These are phyloP conservation scores for Rhizopus arrhizus DNA, from an alignment of 371 early-diverging fungal species.

Conservation along the genomic window DNA sequence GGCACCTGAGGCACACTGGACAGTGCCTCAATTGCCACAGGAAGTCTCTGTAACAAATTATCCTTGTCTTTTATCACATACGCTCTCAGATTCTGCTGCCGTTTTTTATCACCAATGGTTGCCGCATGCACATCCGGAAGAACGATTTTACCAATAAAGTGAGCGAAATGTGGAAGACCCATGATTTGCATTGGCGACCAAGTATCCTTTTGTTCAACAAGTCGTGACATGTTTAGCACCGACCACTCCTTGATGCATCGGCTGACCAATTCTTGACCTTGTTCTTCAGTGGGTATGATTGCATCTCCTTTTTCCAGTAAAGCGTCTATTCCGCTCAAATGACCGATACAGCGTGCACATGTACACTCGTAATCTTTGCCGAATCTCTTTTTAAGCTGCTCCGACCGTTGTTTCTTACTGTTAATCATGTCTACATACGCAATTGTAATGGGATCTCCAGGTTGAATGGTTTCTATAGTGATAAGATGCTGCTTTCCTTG, in stretches of 20 bases:
- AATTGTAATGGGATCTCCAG: constrained; percentile 74
- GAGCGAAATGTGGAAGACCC: constrained; percentile 38
- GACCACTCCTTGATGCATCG: constrained; percentile 37
- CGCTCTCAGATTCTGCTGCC: neutral
- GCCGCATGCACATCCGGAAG: constrained; percentile 36
- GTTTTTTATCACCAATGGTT: constrained; percentile 10
- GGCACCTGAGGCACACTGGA: constrained; percentile 31
- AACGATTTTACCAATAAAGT: constrained; percentile 36
- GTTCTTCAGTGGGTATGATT: constrained; percentile 4
- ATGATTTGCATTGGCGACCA: constrained; percentile 28
- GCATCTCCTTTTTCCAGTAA: constrained; percentile 21
- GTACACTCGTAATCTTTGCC: constrained; percentile 33
- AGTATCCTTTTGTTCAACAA: constrained; percentile 12
- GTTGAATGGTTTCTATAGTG: constrained; percentile 61
- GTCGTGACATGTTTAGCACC: constrained; percentile 33
- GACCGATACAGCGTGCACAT: constrained; percentile 37
- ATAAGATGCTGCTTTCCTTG: constrained; percentile 50
- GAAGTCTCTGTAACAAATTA: constrained; percentile 10
- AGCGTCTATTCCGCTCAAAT: constrained; percentile 13
- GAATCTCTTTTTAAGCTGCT: constrained; percentile 47
- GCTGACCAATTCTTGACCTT: constrained; percentile 10
- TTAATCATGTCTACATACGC: constrained; percentile 73
- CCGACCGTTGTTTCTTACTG: constrained; percentile 55
- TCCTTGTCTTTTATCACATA: constrained; percentile 1
- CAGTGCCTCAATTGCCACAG: constrained; percentile 20